A percentile compares a stretch with the other conserved stretches of the same genome.
Conservation (phyloP, 108 stramenopile genomes). For the Cyclotella choctawhatcheeana region DNA sequence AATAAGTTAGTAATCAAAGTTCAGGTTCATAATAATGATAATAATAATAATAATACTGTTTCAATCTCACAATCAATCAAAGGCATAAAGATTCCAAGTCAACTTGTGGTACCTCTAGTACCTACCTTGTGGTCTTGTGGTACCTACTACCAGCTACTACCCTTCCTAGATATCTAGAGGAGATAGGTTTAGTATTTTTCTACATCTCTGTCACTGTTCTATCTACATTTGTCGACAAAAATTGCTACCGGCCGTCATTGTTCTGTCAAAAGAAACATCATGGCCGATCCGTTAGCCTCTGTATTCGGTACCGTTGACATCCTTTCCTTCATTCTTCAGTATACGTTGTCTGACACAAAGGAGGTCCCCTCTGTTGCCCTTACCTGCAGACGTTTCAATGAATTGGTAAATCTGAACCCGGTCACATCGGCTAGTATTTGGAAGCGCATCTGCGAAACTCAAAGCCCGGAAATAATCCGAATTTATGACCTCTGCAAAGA, state of each 20-base stretch:
- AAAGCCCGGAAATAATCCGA: not conserved
- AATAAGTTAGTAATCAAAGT: slow-evolving; percentile 7
- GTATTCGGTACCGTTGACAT: not conserved
- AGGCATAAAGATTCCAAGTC: no score
- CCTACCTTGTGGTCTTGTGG: no score
- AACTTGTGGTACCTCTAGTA: no score
- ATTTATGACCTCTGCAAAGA: not conserved
- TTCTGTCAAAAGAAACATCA: no score
- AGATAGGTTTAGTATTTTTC: no score
- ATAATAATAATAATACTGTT: not conserved
- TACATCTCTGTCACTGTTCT: no score
- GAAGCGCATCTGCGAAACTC: not conserved
- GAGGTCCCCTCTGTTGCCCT: not conserved
- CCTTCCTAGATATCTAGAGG: no score
- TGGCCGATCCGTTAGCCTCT: no score
- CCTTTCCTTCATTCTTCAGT: not conserved
- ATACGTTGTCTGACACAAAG: not conserved
- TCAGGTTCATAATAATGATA: not conserved
- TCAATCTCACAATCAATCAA: no score
- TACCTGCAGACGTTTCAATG: not conserved
- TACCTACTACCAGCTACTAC: no score
- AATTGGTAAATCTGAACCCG: not conserved
- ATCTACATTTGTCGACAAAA: no score
- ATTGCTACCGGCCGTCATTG: no score
- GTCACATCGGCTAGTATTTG: not conserved